Base-by-base conservation (phyloP, 805 yeast genomes). In the Hanseniaspora mollemarum region DNA sequence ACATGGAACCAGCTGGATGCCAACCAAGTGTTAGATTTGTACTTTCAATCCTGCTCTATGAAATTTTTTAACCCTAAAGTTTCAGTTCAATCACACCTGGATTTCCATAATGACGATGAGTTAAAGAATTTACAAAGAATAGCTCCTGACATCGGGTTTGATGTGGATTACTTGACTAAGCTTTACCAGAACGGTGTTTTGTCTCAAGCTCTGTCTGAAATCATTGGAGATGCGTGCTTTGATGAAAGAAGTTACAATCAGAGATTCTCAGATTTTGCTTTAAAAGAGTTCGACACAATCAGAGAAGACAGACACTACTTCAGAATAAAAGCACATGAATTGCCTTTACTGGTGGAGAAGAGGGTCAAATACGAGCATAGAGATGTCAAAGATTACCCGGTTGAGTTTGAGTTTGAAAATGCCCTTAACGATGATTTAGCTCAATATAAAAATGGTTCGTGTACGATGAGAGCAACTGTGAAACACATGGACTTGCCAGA, bases 281-380 rank as follows among this genome's bases (percentile, higher is more conserved):
- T 82, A 58, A 80, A 82, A 58, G 74, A 76, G 54, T 74, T 81
- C 31, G 76, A 77, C 51, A 81, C 78, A 56, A 84, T 79, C 59
- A 76, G 96, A 61, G 81, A 77, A 56, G 79, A 77, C 58, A 79
- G 94, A 57, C 77, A 83, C 56, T 78, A 81, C 59, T 81, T 81
- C 60, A 75, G 96, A 59, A 72, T 86, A 40, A 86, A 94, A 10
- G 96, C 96, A 0, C 90, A 82, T 67, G 97, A 90, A 63, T 74
- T 90, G 72, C 98, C 98, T 6, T 74, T 78, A 51, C 72, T 92
- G 56, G 79, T 81, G 38, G 79, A 86, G 64, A 83, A 73, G 62
- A 81, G 90, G 58, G 78, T 82, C 65, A 73, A 72, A 54, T 88
- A 84, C 68, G 63, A 60, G 31, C 81, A 81, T 19, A 70, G 71